These are phyloP conservation scores for Rhazya stricta DNA, from an alignment of 257 asterid genomes.

Conservation along the genomic window DNA sequence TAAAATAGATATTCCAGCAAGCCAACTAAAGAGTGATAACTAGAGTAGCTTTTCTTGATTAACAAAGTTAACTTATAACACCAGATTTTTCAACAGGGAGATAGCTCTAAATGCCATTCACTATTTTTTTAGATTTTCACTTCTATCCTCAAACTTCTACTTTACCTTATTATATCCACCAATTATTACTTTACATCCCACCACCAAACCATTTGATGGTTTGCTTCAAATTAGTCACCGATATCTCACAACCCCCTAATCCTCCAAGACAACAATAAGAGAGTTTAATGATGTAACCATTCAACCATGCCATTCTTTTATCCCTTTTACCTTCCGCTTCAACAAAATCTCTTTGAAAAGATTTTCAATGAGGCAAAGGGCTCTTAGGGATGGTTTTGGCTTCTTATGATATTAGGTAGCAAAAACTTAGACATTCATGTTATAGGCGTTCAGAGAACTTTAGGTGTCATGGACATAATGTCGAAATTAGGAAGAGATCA, in stretches of 20 bases:
- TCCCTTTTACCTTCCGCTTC: background rate
- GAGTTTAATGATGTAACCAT: no score
- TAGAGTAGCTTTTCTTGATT: background rate
- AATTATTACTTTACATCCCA: no score
- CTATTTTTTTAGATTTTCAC: no score
- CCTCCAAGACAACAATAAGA: no score
- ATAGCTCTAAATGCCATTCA: no score
- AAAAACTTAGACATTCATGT: conserved; percentile 1
- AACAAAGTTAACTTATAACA: background rate
- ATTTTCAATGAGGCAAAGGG: background rate
- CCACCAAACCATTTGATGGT: no score
- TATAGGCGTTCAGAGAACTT: background rate
- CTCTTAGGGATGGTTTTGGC: background rate
- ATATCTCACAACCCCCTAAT: no score
- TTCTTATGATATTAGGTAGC: background rate
- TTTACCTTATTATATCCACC: no score
- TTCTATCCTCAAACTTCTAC: no score
- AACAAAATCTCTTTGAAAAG: background rate
- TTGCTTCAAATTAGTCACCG: no score
- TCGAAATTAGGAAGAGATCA: background rate
- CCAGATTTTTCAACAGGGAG: background rate
- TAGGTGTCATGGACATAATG: background rate
- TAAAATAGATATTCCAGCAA: background rate
- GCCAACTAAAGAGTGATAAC: background rate
- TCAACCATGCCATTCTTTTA: background rate